Percentiles rank a stretch among this genome's conserved stretches.
Conservation (phyloP, 2,329 filamentous ascomycete species). For the Sphaceloma murrayae region DNA sequence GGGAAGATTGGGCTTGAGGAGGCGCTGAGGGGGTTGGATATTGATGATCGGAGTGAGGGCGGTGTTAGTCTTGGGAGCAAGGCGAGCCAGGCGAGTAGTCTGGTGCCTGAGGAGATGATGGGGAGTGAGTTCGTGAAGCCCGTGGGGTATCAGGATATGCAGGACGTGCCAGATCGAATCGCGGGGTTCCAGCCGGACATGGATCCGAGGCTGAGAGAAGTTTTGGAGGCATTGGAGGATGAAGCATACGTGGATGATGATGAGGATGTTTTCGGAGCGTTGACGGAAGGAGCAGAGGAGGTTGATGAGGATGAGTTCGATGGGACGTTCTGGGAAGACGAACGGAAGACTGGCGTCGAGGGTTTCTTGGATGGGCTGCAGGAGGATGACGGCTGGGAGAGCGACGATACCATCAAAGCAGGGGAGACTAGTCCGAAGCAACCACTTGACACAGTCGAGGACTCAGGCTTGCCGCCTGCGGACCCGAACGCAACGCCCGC, state of each 20-base stretch:
- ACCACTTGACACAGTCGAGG: slow-evolving; percentile 43
- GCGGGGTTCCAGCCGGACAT: slow-evolving; percentile 95
- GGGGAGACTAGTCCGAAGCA: slow-evolving; percentile 21
- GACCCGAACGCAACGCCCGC: slow-evolving; percentile 29
- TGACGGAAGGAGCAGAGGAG: slow-evolving; percentile 62
- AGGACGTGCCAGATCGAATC: slow-evolving; percentile 83
- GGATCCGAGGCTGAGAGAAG: slow-evolving; percentile 86
- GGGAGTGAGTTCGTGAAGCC: slow-evolving; percentile 70
- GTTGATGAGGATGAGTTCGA: slow-evolving; percentile 75
- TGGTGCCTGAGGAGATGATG: slow-evolving; percentile 65
- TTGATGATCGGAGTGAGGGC: slow-evolving; percentile 36
- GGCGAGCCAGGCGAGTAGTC: slow-evolving; percentile 27
- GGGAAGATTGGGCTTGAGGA: slow-evolving; percentile 74
- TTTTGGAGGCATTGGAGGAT: slow-evolving; percentile 86
- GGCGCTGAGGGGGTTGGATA: slow-evolving; percentile 53
- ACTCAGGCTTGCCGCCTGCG: slow-evolving; percentile 28
- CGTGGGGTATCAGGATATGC: slow-evolving; percentile 80
- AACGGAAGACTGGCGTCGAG: slow-evolving; percentile 22
- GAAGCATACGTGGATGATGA: slow-evolving; percentile 82
- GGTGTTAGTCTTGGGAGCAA: slow-evolving; percentile 36
- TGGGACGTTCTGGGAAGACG: slow-evolving; percentile 39
- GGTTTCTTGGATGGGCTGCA: slow-evolving; percentile 26
- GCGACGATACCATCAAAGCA: slow-evolving; percentile 76
- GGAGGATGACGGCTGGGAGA: slow-evolving; percentile 85
- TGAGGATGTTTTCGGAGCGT: slow-evolving; percentile 71